Base-by-base conservation (phyloP, 176 grass and related monocot species). In the Oryza glumipatula region DNA sequence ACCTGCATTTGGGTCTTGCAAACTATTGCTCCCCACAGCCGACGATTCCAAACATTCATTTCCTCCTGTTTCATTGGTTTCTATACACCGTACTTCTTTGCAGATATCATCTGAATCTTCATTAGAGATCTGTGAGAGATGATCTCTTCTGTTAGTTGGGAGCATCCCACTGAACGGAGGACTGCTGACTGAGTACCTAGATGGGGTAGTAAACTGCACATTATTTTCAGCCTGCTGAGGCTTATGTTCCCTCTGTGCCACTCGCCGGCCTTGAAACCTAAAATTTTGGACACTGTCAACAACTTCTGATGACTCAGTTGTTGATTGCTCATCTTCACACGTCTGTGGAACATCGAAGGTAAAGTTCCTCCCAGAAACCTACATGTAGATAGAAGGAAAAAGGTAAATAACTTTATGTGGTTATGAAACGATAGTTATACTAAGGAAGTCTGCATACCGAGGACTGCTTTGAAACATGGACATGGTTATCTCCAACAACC, bases 61-160 rank as follows among this genome's bases (percentile, higher is more conserved):
- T 80, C 72, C 65, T 67, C 52, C 67, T 43, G 81, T 83, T 75
- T 88, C 87, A 84, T 87, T 82, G 54, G 81, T 89, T 80, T 98
- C 96, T 64, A 98, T 88, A 47, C 96, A 98, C 33, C 82, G 77
- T 52, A 98, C 93, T 90, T 95, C 95, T 83, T 98, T 93, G 88
- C 93, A 98, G 82, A 89, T n/a, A 72, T 98, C 93, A 82, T 95
- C 91, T 38, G 77, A 90, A 72, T 86, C 91, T 89, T 92, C 89
- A 86, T 74, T 78, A 14, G 87, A 82, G 51, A 84, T 86, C 46
- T 82, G 70, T 84, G 67, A 74, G 23, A 70, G 23, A 44, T 81
- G 47, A 44, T 81, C 71, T 89, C 80, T 85, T 35, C 73, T 86
- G 39, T 85, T 77, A 80, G 78, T 79, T 73, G 68, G 74, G 73